Conservation (phyloP, 2,329 filamentous ascomycete species). For the Colletotrichum aenigma region DNA sequence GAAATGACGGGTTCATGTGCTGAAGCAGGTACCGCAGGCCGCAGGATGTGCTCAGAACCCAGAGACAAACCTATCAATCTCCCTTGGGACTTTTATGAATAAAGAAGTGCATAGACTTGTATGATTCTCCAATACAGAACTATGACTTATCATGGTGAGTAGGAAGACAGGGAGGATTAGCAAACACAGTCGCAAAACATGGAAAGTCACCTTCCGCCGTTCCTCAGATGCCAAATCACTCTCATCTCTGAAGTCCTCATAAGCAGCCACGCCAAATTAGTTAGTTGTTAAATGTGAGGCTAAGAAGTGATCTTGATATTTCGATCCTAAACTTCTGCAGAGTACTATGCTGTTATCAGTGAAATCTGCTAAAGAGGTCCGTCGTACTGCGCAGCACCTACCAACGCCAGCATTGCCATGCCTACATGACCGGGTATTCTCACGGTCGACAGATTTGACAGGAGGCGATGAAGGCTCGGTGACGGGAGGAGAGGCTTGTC, state of each 20-base stretch:
- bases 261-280: background rate
- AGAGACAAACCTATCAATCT: background rate
- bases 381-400: background rate
- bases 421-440: background rate
- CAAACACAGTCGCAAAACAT: accelerated
- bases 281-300: background rate
- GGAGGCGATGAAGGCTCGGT: background rate
- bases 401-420: background rate
- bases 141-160: background rate
- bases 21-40: background rate
- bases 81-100: background rate
- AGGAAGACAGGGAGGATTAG: background rate
- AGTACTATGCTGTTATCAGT: background rate
- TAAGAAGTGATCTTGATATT: background rate
- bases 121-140: background rate
- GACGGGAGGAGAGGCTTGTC: background rate
- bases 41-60: background rate
- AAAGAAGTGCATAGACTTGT: background rate
- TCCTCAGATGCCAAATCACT: background rate
- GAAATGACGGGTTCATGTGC: accelerated
- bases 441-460: background rate
- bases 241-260: background rate
- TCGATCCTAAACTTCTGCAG: accelerated
- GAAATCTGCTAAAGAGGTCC: background rate
- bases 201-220: background rate